These are phyloP conservation scores for Diospyros lotus DNA, from an alignment of 148 eudicot species.

Conservation along the genomic window DNA sequence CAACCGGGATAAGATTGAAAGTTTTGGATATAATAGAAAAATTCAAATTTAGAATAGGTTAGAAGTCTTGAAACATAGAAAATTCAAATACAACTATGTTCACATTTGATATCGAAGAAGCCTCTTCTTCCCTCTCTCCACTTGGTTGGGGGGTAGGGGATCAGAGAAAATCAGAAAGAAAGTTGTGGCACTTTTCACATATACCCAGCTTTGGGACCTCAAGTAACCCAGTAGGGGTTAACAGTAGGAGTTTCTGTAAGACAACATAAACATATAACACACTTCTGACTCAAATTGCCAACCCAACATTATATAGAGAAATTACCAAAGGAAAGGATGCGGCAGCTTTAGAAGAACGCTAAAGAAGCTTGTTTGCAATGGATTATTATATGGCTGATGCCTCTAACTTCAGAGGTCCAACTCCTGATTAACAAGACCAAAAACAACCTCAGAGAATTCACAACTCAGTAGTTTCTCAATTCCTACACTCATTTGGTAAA, in stretches of 20 bases:
- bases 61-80: neutral
- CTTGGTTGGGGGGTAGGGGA: no score
- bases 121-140: no score
- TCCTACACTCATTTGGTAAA: neutral
- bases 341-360: no score
- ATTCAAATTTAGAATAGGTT: no score
- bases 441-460: constrained; percentile 2
- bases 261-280: neutral
- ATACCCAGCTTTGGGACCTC: neutral
- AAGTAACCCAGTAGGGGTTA: neutral
- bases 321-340: no score
- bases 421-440: neutral
- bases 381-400: neutral
- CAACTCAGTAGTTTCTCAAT: neutral
- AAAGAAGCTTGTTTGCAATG: neutral
- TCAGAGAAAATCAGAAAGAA: no score
- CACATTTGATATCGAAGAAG: neutral
- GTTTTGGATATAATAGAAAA: neutral
- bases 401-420: neutral
- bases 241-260: neutral
- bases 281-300: neutral
- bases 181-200: neutral
- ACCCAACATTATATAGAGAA: neutral
- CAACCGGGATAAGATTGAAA: constrained; percentile 13
- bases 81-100: neutral